Evolutionary conservation across 768 basidiomycete species (phyloP), one percentile per base, ranked within the genome.

Genomic region (Tylopilus sp.): DNA sequence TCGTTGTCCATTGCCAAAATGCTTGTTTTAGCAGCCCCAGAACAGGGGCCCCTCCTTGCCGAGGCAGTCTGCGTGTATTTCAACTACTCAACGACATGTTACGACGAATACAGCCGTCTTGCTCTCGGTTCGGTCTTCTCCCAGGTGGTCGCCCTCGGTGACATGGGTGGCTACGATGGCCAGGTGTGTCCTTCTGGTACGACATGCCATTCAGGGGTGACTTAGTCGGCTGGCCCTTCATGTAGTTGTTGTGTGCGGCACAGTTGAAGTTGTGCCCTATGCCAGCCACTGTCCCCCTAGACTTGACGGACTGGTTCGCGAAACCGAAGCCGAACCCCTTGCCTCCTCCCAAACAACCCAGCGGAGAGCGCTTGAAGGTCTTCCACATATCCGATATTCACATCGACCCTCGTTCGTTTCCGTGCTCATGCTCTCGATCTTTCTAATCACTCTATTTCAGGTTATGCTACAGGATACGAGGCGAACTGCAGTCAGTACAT

Each of bases 381-480:
- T 57, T 79, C 46, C 78, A 79, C 49, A 50, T 79, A 23, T 76
- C 75, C 2, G 79, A 80, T 57, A 67, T 74, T 52, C 79, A 80
- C 53, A 62, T 80, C 47, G 79, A 80, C 51, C 76, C 78, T 13
- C 72, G 78, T 79, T 57, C 31, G 75, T 63, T 43, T 12, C 13
- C 4, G 42, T 7, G 5, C 15, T 8, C n/a, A 10, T 7, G 6
- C 13, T 30, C 8, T 28, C 15, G 23, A n/a, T 28, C 10, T 1
- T 31, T 11, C n/a, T 20, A 23, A 13, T 6, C 0, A 41, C 26
- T 28, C 2, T n/a, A 12, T 11, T 50, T 20, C 47, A 85, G 83
- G 86, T 23, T 88, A 81, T 48, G 73, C 81, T 8, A 87, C 77
- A n/a, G 82, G 83, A 18, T 68, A 83, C 10, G 86, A 87, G 66